phyloP scores from a whole-genome alignment of 331 rosid genomes.

The Rosa hybrid region DNA sequence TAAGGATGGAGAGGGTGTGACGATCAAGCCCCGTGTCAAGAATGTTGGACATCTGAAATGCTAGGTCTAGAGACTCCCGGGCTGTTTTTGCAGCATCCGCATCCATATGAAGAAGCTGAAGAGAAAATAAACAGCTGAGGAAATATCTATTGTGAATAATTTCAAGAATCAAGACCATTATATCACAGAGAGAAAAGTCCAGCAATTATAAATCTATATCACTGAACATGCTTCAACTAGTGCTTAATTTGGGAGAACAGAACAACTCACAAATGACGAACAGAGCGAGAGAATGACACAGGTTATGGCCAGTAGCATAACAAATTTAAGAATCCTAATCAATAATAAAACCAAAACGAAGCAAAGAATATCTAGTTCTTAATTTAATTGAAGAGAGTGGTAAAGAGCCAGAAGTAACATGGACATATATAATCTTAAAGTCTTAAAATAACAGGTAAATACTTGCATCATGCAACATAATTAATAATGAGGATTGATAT shows the following conservation, averaged over 20 bases:
- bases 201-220: background rate
- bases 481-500: background rate
- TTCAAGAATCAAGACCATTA: background rate
- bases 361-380: background rate
- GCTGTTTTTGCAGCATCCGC: conserved; percentile 64
- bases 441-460: background rate
- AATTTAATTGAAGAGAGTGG: background rate
- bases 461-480: background rate
- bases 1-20: conserved; percentile 75
- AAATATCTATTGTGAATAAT: background rate
- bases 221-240: background rate
- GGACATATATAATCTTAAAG: background rate
- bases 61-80: conserved; percentile 68
- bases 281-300: background rate
- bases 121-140: background rate
- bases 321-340: background rate
- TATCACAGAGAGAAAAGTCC: background rate
- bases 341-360: background rate
- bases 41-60: conserved; percentile 69
- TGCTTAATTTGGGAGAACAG: background rate
- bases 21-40: conserved; percentile 73
- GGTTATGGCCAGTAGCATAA: background rate
- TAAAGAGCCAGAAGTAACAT: background rate
- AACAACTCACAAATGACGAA: background rate
- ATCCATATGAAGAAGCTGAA: conserved; percentile 48